phyloP scores from a whole-genome alignment of 2,329 filamentous ascomycete genomes.

The Xylariaceae sp. region DNA sequence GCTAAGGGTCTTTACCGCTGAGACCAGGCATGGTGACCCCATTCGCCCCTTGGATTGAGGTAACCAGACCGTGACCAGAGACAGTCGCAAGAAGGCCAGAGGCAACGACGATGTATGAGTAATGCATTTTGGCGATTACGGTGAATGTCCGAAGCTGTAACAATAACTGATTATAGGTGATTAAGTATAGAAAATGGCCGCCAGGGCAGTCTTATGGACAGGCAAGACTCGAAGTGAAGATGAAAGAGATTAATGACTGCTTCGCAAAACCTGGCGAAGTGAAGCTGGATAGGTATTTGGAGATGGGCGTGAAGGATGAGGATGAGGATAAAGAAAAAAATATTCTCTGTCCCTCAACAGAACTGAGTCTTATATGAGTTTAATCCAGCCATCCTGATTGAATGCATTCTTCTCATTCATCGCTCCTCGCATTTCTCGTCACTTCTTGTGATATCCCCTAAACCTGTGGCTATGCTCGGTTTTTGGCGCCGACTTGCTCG shows the following conservation, averaged over 20 bases:
- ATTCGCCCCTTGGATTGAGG: conserved; percentile 42
- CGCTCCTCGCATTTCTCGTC: not conserved
- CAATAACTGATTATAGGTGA: conserved; percentile 8
- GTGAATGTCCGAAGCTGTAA: not conserved
- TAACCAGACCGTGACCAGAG: conserved; percentile 42
- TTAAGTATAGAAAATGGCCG: conserved; percentile 29
- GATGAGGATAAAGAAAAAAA: conserved; percentile 21
- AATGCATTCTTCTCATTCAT: conserved; percentile 3
- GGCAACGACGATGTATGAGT: conserved; percentile 35
- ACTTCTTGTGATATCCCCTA: not conserved
- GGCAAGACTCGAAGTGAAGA: conserved; percentile 20
- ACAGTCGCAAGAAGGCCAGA: conserved; percentile 39
- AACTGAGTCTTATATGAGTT: conserved; percentile 12
- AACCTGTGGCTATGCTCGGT: conserved; percentile 16
- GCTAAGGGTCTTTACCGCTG: conserved; percentile 27
- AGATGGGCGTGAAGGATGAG: conserved; percentile 21
- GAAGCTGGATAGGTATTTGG: not conserved
- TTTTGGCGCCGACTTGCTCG: conserved; percentile 7
- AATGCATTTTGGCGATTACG: conserved; percentile 38
- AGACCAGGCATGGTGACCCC: conserved; percentile 44
- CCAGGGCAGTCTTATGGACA: conserved; percentile 36
- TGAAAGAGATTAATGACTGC: conserved; percentile 16
- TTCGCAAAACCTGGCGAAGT: conserved; percentile 30
- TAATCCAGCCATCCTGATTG: not conserved
- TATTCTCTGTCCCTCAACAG: not conserved